phyloP scores from a whole-genome alignment of 2,329 filamentous ascomycete genomes.

The Sordariomycetes sp. region DNA sequence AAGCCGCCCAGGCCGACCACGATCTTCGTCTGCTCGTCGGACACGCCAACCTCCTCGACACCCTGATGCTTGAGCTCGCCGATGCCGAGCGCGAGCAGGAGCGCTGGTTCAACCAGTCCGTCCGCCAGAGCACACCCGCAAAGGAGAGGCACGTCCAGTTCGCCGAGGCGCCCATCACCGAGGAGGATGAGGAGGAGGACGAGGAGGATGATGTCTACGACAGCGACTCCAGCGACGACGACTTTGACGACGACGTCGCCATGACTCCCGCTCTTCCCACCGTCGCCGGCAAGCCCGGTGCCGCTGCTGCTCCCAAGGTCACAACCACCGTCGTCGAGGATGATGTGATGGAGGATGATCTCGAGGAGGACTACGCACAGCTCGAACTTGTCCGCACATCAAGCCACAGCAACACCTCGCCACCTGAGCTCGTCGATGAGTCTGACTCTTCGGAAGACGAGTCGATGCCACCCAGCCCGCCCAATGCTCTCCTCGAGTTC shows the following conservation, averaged over 20 bases:
- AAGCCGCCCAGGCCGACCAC: conserved; percentile 86
- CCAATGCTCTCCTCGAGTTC: conserved; percentile 48
- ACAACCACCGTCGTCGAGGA: conserved; percentile 30
- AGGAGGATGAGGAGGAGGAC: conserved; percentile 44
- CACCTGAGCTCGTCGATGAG: conserved; percentile 61
- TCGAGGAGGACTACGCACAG: conserved; percentile 56
- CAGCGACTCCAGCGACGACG: conserved; percentile 45
- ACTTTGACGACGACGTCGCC: conserved; percentile 49
- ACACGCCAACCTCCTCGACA: conserved; percentile 96
- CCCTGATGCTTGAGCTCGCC: conserved; percentile 83
- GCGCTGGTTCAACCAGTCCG: conserved; percentile 94
- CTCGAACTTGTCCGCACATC: conserved; percentile 60
- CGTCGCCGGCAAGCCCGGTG: conserved; percentile 26
- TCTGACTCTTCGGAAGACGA: conserved; percentile 66
- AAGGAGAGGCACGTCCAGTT: conserved; percentile 75
- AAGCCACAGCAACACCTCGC: conserved; percentile 57
- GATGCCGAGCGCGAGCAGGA: conserved; percentile 94
- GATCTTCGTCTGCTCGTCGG: conserved; percentile 91
- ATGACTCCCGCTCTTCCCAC: conserved; percentile 40
- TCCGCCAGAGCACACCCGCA: conserved; percentile 57
- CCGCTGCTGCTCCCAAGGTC: conserved; percentile 24
- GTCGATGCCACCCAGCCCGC: conserved; percentile 66
- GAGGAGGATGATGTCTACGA: conserved; percentile 42
- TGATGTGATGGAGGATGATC: conserved; percentile 39
- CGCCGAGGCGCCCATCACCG: conserved; percentile 59